Evolutionary conservation across 2,329 filamentous ascomycete species (phyloP), one percentile per base, ranked within the genome.

Genomic region (Dothideomycetes sp.): DNA sequence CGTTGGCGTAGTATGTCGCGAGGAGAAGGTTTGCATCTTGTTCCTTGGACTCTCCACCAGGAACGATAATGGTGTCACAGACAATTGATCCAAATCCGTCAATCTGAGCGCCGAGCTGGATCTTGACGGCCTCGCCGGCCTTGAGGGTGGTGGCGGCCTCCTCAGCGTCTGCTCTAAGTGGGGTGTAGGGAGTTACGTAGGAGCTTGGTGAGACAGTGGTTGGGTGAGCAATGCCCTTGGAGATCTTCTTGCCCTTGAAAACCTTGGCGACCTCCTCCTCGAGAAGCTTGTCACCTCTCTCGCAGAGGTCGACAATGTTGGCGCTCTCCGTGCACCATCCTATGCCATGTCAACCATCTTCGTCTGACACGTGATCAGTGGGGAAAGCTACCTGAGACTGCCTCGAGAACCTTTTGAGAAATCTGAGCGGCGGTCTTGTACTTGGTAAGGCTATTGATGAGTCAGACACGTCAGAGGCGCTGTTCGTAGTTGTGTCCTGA

Each of bases 91-190:
- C 87, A 58, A 96, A 94, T 40, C 91, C 91, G 67, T 96, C 86
- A 48, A 98, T 95, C 69, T 98, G 91, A 38, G 91, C 91, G 57
- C 91, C 91, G n/a, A 98, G 78, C 69, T 98, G 91, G 61, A 98
- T 91, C 77, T 98, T 98, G 67, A 94, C 75, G 46, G 84, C 68
- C 69, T 98, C 91, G 46, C 80, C 83, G 37, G 81, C 74, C 69
- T 94, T 84, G 53, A 98, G 73, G 56, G 80, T 78, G 36, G 75
- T 72, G 42, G 73, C 75, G 46, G 89, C 85, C 70, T 98, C 91
- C 60, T 81, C 78, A 61, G 81, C 72, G 57, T 98, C 91, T 48
- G 87, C 79, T 51, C 77, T 79, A 53, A 98, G 73, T 37, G 91
- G 91, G 34, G 91, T 98, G 72, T 95, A 96, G 37, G 91, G 91